Evolutionary conservation across 202 grass and related monocot genomes (phyloP), one percentile per base, ranked within the genome.

Genomic region (Sporobolus alterniflorus): DNA sequence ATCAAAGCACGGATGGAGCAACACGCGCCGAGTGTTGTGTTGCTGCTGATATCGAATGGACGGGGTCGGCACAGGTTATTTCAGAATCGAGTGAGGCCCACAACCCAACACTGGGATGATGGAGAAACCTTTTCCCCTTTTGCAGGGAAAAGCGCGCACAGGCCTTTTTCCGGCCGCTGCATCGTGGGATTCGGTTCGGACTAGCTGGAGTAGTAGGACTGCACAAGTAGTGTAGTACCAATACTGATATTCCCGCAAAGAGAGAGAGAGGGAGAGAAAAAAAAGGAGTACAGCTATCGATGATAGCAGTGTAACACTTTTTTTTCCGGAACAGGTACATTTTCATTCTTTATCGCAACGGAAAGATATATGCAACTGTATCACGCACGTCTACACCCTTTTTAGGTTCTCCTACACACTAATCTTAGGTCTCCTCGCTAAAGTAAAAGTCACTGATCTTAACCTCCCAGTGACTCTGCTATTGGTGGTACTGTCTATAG

Each of bases 141-240:
- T 67, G 61, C 61, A 20, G 46, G 69, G 42, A 80, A 85, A 89
- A 89, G 82, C 7, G 87, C 25, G 52, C 81, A 54, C 62, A 17
- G 2, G 3, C 16, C 26, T 67, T 83, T 87, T 74, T 43, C 74
- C 13, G 33, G 50, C 70, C 85, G 43, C 5, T 16, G 25, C 2
- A 24, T 47, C 29, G 42, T 69, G 76, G 77, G 84, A 74, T 86
- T 74, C 66, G 18, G 20, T 43, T 55, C 75, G 75, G 26, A 3
- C 26, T 17, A 73, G 48, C 25, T 14, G 4, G 20, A 7, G 22
- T 18, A 10, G 6, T 14, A 7, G 14, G 14, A 3, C 44, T 71
- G 32, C 2, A n/a, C n/a, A n/a, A n/a, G n/a, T n/a, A n/a, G n/a
- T n/a, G n/a, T n/a, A n/a, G n/a, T n/a, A n/a, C n/a, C n/a, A n/a